Conservation (phyloP, 192 early-diverging fungal species). For the Umbelopsis sp. region DNA sequence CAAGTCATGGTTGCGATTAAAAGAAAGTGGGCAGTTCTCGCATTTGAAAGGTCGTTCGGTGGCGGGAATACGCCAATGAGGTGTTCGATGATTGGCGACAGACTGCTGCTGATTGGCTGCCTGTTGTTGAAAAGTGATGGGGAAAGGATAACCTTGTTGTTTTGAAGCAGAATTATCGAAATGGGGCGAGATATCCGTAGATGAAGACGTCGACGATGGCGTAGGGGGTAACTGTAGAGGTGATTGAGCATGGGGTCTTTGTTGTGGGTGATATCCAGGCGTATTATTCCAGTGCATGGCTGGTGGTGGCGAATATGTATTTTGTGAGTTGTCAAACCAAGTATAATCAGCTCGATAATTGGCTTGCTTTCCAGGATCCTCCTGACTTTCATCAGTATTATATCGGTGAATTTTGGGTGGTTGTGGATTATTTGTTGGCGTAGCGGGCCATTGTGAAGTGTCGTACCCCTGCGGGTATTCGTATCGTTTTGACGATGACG, state of each 20-base stretch:
- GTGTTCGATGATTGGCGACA: constrained; percentile 6
- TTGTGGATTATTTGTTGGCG: neutral
- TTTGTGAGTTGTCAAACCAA: constrained; percentile 9
- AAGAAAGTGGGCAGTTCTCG: constrained; percentile 30
- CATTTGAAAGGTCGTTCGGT: constrained; percentile 28
- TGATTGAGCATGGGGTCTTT: constrained; percentile 10
- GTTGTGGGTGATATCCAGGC: constrained; percentile 11
- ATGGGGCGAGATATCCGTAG: constrained; percentile 16
- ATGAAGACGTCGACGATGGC: constrained; percentile 1
- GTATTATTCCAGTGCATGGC: neutral
- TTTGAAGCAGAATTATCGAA: neutral
- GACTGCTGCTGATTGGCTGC: neutral
- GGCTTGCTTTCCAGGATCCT: neutral
- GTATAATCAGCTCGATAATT: neutral
- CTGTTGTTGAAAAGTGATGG: constrained; percentile 12
- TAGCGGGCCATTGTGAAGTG: constrained; percentile 5
- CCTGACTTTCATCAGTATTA: neutral
- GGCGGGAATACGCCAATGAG: constrained; percentile 21
- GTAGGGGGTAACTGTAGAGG: constrained; percentile 9
- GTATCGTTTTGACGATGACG: constrained; percentile 8
- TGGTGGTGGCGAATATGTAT: neutral
- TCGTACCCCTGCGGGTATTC: constrained; percentile 20
- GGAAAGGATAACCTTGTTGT: constrained; percentile 12
- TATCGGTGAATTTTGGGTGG: neutral
- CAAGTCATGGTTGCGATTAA: constrained; percentile 74